Percentiles rank a stretch among this genome's conserved stretches.
These are phyloP conservation scores for Musa troglodytarum DNA, from an alignment of 176 grass and related monocot species.

Conservation along the genomic window DNA sequence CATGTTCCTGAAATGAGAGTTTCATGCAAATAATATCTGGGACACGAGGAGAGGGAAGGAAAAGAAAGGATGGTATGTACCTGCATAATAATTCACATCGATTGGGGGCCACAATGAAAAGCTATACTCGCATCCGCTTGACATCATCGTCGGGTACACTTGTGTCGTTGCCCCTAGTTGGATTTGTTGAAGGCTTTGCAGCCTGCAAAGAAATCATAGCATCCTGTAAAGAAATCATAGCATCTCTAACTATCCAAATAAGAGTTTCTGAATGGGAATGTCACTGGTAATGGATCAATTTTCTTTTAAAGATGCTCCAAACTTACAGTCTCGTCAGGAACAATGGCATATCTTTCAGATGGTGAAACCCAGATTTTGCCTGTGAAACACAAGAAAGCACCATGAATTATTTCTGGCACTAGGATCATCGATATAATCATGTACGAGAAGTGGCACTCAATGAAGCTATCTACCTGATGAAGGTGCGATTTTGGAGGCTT, in stretches of 20 bases:
- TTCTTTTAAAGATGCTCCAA: neutral
- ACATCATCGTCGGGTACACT: slow-evolving; percentile 74
- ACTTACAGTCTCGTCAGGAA: slow-evolving; percentile 86
- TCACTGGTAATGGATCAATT: neutral
- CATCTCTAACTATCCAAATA: neutral
- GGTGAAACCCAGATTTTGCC: slow-evolving; percentile 93
- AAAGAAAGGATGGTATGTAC: too few relatives aligned
- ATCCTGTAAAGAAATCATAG: slow-evolving; percentile 6
- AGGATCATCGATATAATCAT: too few relatives aligned
- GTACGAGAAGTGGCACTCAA: too few relatives aligned
- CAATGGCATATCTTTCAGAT: slow-evolving; percentile 94
- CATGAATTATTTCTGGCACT: neutral
- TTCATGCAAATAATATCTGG: too few relatives aligned
- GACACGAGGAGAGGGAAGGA: too few relatives aligned
- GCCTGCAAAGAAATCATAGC: slow-evolving; percentile 32
- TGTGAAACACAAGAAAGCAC: slow-evolving; percentile 12
- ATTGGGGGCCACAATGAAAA: neutral
- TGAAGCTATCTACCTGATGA: slow-evolving; percentile 29
- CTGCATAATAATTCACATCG: too few relatives aligned
- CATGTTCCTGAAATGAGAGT: too few relatives aligned
- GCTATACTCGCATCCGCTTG: slow-evolving; percentile 66
- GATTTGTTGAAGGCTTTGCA: slow-evolving; percentile 18
- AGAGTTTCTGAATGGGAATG: too few relatives aligned
- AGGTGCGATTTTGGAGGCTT: slow-evolving; percentile 47
- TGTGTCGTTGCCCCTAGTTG: slow-evolving; percentile 42